phyloP scores from a whole-genome alignment of 2,329 filamentous ascomycete species.

The Ophiostoma australiae region DNA sequence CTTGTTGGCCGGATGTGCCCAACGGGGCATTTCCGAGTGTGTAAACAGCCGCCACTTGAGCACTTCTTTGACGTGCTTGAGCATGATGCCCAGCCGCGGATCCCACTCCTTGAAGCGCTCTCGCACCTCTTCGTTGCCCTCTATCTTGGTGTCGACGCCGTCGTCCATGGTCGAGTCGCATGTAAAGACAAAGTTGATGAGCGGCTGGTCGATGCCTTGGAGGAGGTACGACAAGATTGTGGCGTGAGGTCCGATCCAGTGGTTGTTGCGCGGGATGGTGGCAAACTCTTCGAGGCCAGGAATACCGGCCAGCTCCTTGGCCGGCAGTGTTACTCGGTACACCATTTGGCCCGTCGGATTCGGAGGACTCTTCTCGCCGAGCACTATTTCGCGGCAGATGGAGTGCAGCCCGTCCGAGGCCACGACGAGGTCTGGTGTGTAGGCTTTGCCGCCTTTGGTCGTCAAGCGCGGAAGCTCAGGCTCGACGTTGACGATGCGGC shows the following conservation, averaged over 20 bases:
- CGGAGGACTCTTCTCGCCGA: constrained; percentile 25
- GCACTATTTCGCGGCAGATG: constrained; percentile 22
- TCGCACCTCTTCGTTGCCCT: constrained; percentile 20
- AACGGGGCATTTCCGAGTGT: constrained; percentile 21
- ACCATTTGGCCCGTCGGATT: constrained; percentile 47
- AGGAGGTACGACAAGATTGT: constrained; percentile 23
- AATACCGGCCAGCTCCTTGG: constrained; percentile 35
- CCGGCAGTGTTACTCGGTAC: constrained; percentile 42
- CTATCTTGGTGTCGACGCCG: constrained; percentile 21
- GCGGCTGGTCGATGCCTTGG: constrained; percentile 21
- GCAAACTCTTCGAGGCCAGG: constrained; percentile 43
- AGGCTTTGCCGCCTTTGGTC: constrained; percentile 3
- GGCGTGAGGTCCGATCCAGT: constrained; percentile 48
- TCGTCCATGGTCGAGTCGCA: constrained; percentile 22
- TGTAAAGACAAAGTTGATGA: constrained; percentile 25
- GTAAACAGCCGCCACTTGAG: constrained; percentile 23
- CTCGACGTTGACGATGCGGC: constrained; percentile 21
- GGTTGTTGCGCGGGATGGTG: constrained; percentile 46
- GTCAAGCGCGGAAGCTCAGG: constrained; percentile 16
- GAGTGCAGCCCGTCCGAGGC: constrained; percentile 25
- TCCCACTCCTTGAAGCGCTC: constrained; percentile 25
- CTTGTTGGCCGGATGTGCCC: constrained; percentile 28
- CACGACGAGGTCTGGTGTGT: constrained; percentile 23
- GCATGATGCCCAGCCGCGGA: constrained; percentile 21
- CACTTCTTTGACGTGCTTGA: constrained; percentile 19